These are phyloP conservation scores for Ilex aquifolium DNA, from an alignment of 257 asterid genomes.

Conservation along the genomic window DNA sequence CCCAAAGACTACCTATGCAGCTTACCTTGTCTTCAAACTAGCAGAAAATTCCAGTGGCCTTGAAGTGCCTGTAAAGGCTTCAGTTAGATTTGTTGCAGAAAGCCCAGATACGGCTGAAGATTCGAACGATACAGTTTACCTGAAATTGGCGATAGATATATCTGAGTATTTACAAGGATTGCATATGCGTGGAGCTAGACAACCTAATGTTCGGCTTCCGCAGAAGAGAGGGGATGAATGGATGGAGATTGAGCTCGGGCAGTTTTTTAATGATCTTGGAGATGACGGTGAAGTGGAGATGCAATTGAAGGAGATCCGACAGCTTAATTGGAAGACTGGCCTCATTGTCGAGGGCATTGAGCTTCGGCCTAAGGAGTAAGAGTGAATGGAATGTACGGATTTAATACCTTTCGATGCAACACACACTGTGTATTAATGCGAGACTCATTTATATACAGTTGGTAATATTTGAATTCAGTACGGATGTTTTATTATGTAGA, in stretches of 20 bases:
- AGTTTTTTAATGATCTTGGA: conserved; percentile 13
- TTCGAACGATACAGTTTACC: conserved; percentile 11
- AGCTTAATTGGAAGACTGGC: conserved; percentile 2
- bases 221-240: conserved; percentile 24
- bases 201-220: conserved; percentile 3
- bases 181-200: background rate
- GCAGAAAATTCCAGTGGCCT: conserved; percentile 1
- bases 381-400: background rate
- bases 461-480: too few species aligned
- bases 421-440: too few species aligned
- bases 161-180: background rate
- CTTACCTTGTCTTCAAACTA: conserved; percentile 16
- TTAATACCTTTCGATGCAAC: too few species aligned
- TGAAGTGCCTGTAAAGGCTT: conserved; percentile 3
- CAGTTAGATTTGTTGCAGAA: conserved; percentile 15
- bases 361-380: conserved; percentile 23
- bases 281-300: conserved; percentile 31
- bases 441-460: too few species aligned
- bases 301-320: conserved; percentile 15
- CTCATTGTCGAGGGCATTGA: conserved; percentile 32
- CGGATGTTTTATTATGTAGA: too few species aligned
- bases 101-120: conserved; percentile 7
- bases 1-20: conserved; percentile 16
- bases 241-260: conserved; percentile 33
- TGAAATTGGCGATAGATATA: background rate